These are phyloP conservation scores for Cicer arietinum DNA, from an alignment of 306 rosid species.

Conservation along the genomic window DNA sequence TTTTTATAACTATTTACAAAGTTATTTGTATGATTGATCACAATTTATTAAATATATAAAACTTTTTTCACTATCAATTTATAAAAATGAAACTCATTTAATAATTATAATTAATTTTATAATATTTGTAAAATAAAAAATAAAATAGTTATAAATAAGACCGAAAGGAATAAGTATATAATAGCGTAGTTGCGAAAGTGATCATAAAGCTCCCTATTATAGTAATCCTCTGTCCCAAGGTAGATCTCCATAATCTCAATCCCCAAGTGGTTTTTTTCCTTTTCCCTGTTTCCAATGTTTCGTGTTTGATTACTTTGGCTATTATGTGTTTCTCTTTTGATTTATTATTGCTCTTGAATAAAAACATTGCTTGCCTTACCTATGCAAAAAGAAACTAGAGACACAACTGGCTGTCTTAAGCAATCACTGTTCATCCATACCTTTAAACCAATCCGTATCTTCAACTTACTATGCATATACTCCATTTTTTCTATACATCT, in stretches of 20 bases:
- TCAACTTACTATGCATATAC: background rate
- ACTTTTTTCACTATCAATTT: no score
- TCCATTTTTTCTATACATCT: no score
- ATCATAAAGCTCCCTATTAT: conserved; percentile 63
- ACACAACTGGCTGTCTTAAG: conserved; percentile 41
- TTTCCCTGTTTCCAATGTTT: conserved; percentile 79
- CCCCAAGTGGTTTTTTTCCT: conserved; percentile 64
- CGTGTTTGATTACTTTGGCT: conserved; percentile 63
- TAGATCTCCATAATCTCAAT: conserved; percentile 59
- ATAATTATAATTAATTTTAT: no score
- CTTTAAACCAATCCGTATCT: conserved; percentile 27
- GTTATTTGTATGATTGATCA: no score
- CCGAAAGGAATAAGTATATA: conserved; percentile 17
- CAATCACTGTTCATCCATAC: conserved; percentile 32
- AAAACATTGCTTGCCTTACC: conserved; percentile 42
- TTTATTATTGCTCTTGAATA: conserved; percentile 52
- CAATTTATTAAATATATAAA: no score
- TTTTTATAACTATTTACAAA: no score
- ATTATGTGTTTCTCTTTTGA: conserved; percentile 50
- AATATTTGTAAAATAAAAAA: no score
- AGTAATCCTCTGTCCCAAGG: conserved; percentile 60
- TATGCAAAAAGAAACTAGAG: conserved; percentile 55
- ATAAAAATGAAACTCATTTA: no score
- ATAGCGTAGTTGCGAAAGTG: conserved; percentile 61
- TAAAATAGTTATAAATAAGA: no score